These are phyloP conservation scores for Abortiporus biennis DNA, from an alignment of 1,284 basidiomycete genomes.

Conservation along the genomic window DNA sequence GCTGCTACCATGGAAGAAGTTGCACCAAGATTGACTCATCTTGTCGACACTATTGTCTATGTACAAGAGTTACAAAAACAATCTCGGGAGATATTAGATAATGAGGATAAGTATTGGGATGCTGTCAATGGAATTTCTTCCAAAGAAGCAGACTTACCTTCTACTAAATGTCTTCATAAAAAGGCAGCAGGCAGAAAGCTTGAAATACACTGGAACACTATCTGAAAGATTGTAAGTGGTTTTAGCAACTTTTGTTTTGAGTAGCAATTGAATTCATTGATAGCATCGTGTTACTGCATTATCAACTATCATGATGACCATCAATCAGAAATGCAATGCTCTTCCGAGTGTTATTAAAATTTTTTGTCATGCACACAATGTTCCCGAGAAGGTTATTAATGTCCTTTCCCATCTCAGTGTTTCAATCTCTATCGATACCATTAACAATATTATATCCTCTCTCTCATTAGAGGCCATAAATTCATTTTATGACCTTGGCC, in stretches of 20 bases:
- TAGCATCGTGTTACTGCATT: background rate
- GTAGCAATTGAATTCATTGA: background rate
- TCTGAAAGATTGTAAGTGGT: background rate
- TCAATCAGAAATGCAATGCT: slow-evolving; percentile 2
- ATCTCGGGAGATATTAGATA: background rate
- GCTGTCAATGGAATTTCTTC: background rate
- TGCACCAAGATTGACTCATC: slow-evolving; percentile 10
- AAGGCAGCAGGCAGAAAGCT: background rate
- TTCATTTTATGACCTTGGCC: slow-evolving; percentile 14
- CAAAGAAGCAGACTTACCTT: background rate
- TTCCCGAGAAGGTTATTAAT: background rate
- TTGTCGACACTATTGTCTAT: slow-evolving; percentile 2
- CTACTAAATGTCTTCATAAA: background rate
- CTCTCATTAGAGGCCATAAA: slow-evolving; percentile 15
- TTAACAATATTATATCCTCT: slow-evolving; percentile 7
- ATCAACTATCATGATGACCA: background rate
- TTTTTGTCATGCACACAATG: background rate
- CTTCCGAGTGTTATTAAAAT: background rate
- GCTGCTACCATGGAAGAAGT: slow-evolving; percentile 4
- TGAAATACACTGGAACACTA: background rate
- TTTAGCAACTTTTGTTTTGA: background rate
- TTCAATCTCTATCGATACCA: background rate
- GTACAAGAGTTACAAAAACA: background rate
- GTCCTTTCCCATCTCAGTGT: background rate
- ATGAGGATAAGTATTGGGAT: background rate